phyloP scores from a whole-genome alignment of 139 green algal species.

The Coccomyxa sp. region DNA sequence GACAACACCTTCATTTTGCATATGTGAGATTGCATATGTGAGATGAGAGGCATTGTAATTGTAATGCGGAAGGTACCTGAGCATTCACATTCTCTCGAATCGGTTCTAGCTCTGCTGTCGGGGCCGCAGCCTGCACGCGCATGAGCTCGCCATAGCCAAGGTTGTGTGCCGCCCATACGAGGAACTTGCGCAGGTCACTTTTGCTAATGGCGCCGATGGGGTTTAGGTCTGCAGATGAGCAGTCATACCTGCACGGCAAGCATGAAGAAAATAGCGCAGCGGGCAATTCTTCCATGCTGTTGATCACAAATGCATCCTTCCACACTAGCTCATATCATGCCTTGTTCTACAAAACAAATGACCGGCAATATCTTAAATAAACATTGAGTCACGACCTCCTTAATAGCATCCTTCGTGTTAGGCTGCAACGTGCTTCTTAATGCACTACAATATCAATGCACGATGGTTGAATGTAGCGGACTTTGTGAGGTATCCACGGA shows the following conservation, averaged over 20 bases:
- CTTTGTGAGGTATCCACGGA: constrained; percentile 84
- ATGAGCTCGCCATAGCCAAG: constrained; percentile 77
- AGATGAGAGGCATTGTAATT: too few relatives aligned
- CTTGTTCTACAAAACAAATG: too few relatives aligned
- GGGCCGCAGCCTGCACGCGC: constrained; percentile 75
- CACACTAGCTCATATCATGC: too few relatives aligned
- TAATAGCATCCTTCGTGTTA: too few relatives aligned
- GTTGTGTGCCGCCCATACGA: constrained; percentile 72
- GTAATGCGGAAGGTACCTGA: too few relatives aligned
- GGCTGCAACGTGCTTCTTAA: too few relatives aligned
- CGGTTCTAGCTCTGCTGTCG: constrained; percentile 94
- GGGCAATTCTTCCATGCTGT: too few relatives aligned
- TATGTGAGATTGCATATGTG: neutral
- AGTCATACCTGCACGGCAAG: constrained; percentile 56
- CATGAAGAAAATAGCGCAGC: too few relatives aligned
- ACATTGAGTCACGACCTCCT: too few relatives aligned
- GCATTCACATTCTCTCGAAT: constrained; percentile 37
- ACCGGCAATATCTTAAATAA: too few relatives aligned
- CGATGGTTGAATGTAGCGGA: constrained; percentile 36
- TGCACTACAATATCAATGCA: too few relatives aligned
- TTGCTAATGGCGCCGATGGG: constrained; percentile 90
- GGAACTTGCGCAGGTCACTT: constrained; percentile 71
- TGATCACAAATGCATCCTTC: too few relatives aligned
- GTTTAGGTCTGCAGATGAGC: constrained; percentile 92
- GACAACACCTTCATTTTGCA: neutral